A percentile compares a stretch with the other conserved stretches of the same genome.
Conservation (phyloP, 1,284 basidiomycete species). For the Sanghuangporus weigelae region DNA sequence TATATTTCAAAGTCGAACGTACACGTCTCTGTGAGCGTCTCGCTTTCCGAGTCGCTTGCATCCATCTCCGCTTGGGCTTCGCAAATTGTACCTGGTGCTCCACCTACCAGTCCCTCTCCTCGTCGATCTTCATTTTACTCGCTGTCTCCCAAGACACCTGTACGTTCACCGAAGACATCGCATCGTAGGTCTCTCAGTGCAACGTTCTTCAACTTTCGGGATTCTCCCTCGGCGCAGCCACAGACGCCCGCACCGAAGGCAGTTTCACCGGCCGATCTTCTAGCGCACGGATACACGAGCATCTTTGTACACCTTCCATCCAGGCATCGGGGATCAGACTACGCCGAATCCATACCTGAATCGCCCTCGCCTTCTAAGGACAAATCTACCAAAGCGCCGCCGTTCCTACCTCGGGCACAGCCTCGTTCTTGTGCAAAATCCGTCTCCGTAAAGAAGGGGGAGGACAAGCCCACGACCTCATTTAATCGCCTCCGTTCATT, state of each 20-base stretch:
- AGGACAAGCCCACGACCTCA: conserved; percentile 7
- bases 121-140: conserved; percentile 25
- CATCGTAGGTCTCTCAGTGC: conserved; percentile 20
- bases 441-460: background rate
- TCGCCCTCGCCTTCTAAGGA: conserved; percentile 4
- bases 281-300: conserved; percentile 56
- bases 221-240: conserved; percentile 34
- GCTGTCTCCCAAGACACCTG: conserved; percentile 21
- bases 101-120: conserved; percentile 36
- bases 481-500: conserved; percentile 15
- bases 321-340: conserved; percentile 37
- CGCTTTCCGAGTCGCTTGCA: conserved; percentile 22
- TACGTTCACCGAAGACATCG: conserved; percentile 23
- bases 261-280: conserved; percentile 43
- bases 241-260: conserved; percentile 17
- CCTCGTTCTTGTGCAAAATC: conserved; percentile 7
- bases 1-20: background rate
- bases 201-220: conserved; percentile 37
- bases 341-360: conserved; percentile 22
- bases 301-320: conserved; percentile 57
- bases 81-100: conserved; percentile 62
- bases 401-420: background rate
- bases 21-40: conserved; percentile 9
- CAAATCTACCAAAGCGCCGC: conserved; percentile 31
- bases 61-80: conserved; percentile 52